Conservation (phyloP, 495 filamentous ascomycete species). For the Paragyromitra xinjiangensis region DNA sequence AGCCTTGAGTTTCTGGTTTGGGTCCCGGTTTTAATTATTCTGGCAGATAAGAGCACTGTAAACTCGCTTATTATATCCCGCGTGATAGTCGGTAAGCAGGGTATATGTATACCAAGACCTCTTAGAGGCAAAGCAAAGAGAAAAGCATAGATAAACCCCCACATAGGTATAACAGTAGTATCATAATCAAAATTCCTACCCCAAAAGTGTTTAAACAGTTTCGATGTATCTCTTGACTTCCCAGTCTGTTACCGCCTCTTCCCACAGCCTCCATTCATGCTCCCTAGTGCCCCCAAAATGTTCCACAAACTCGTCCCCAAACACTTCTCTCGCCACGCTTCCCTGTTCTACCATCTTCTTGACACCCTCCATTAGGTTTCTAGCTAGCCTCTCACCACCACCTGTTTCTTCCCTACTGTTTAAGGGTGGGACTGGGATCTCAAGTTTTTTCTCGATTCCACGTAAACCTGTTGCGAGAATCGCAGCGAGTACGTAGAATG, state of each 20-base stretch:
- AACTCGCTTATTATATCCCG: too few relatives aligned
- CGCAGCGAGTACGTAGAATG: slow-evolving; percentile 85
- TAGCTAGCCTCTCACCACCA: slow-evolving; percentile 78
- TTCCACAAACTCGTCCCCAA: slow-evolving; percentile 94
- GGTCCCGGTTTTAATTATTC: too few relatives aligned
- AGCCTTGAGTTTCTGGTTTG: too few relatives aligned
- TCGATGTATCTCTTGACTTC: slow-evolving; percentile 78
- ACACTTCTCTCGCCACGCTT: slow-evolving; percentile 87
- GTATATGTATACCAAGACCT: too few relatives aligned
- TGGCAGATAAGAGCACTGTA: too few relatives aligned
- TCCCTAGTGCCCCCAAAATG: slow-evolving; percentile 93
- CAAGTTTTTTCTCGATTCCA: slow-evolving; percentile 87
- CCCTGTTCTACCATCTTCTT: slow-evolving; percentile 74
- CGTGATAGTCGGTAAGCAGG: too few relatives aligned
- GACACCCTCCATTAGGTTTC: slow-evolving; percentile 81
- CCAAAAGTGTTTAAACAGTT: slow-evolving; percentile 64
- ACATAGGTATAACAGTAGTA: too few relatives aligned
- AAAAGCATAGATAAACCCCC: background rate
- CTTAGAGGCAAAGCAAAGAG: background rate
- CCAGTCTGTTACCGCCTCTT: slow-evolving; percentile 66
- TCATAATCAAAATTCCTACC: background rate
- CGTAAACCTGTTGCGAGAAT: slow-evolving; percentile 87
- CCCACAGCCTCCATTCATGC: slow-evolving; percentile 90
- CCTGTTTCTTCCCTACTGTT: slow-evolving; percentile 84
- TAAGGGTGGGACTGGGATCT: slow-evolving; percentile 81